Conservation (phyloP, 306 rosid genomes). For the Ormosia emarginata region DNA sequence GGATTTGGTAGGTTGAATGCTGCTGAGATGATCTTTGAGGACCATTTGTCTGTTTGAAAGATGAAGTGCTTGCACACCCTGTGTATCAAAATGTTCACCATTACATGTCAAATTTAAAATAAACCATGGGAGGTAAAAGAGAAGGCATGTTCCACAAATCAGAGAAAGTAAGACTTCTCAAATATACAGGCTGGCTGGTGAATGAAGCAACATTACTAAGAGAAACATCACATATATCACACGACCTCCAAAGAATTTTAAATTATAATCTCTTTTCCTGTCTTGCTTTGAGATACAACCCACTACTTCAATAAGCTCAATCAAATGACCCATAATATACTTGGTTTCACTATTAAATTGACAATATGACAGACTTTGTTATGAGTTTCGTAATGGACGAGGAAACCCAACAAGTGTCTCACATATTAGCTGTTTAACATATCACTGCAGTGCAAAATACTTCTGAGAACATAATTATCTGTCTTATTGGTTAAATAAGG, state of each 20-base stretch:
- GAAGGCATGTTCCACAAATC: not conserved
- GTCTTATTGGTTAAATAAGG: not conserved
- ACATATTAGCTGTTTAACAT: not conserved
- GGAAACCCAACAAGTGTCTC: not conserved
- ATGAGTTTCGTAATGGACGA: not conserved
- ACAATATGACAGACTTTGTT: not conserved
- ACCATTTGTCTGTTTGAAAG: conserved; percentile 56
- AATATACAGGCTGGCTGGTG: not conserved
- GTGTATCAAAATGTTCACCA: not conserved
- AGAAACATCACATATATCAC: too few relatives aligned
- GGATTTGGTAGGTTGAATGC: conserved; percentile 67
- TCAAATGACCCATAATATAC: not conserved
- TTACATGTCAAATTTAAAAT: not conserved
- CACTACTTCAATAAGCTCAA: not conserved
- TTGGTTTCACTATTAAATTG: not conserved
- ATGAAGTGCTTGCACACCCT: conserved; percentile 55
- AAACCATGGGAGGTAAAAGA: not conserved
- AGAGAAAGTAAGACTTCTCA: conserved; percentile 2
- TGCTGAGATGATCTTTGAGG: conserved; percentile 59
- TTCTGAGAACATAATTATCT: not conserved
- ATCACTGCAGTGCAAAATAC: not conserved
- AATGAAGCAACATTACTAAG: not conserved
- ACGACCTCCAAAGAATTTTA: too few relatives aligned
- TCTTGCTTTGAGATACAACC: not conserved
- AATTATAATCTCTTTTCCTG: too few relatives aligned